A percentile compares a stretch with the other conserved stretches of the same genome.
phyloP scores from a whole-genome alignment of 176 grass and related monocot genomes.

The Bromus sterilis region DNA sequence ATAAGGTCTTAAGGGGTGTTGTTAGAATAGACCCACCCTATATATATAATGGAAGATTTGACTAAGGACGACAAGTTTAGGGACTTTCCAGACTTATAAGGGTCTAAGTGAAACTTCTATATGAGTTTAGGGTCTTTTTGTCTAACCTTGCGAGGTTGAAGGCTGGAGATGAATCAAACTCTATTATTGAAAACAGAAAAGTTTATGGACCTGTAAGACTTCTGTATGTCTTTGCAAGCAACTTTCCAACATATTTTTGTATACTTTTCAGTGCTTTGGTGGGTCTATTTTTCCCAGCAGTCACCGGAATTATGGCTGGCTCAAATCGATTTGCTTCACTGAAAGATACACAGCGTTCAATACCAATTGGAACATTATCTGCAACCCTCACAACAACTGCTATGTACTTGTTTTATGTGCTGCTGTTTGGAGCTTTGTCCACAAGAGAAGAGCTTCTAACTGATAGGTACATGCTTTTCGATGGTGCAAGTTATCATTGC shows the following conservation, averaged over 20 bases:
- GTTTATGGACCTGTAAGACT: neutral
- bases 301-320: conserved; percentile 99
- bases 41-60: too few relatives aligned
- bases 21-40: too few relatives aligned
- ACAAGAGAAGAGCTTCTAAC: conserved; percentile 94
- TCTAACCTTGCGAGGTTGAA: neutral
- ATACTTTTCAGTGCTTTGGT: conserved; percentile 80
- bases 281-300: conserved; percentile 95
- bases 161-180: neutral
- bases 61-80: neutral
- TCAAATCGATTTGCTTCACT: conserved; percentile 94
- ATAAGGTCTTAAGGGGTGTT: too few relatives aligned
- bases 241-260: conserved; percentile 21
- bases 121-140: conserved; percentile 5
- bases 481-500: neutral
- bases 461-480: conserved; percentile 56
- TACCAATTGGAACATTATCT: conserved; percentile 85
- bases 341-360: conserved; percentile 97
- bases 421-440: conserved; percentile 88
- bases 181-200: neutral
- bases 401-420: conserved; percentile 79
- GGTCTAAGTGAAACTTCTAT: neutral
- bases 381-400: conserved; percentile 80
- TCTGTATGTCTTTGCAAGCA: neutral
- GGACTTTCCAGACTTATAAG: neutral